A percentile compares a stretch with the other conserved stretches of the same genome.
These are phyloP conservation scores for Fusarium aywerte DNA, from an alignment of 2,329 filamentous ascomycete species.

Conservation along the genomic window DNA sequence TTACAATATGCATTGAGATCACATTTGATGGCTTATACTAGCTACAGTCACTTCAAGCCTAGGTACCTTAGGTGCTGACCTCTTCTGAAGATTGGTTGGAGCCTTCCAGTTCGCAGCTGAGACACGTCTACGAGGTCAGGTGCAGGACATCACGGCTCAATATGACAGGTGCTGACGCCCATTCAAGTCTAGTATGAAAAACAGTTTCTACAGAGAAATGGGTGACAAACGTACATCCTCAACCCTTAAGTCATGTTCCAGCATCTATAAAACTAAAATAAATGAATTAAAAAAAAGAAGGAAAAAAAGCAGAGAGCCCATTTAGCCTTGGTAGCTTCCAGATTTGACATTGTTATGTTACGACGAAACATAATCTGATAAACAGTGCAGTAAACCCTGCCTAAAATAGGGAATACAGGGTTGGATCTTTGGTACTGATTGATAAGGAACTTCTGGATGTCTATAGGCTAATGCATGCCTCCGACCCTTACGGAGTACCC, in stretches of 20 bases:
- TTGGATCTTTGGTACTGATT: neutral
- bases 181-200: no score
- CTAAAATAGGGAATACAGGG: rapidly evolving
- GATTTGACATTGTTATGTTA: neutral
- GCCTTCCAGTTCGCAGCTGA: neutral
- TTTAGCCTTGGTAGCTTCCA: no score
- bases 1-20: neutral
- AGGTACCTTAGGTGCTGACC: neutral
- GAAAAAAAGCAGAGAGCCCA: no score
- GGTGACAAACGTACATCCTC: no score
- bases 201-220: no score
- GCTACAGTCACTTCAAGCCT: neutral
- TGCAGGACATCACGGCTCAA: neutral
- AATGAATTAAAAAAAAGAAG: no score
- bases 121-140: neutral
- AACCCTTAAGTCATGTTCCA: no score
- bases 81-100: neutral
- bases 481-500: neutral
- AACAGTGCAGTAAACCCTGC: neutral
- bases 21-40: neutral
- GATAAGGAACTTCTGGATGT: neutral
- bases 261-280: no score
- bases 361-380: neutral
- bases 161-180: neutral
- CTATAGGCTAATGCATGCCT: neutral